Evolutionary conservation across 2,329 filamentous ascomycete genomes (phyloP), one percentile per base, ranked within the genome.

Genomic region (Ophiostoma ips): DNA sequence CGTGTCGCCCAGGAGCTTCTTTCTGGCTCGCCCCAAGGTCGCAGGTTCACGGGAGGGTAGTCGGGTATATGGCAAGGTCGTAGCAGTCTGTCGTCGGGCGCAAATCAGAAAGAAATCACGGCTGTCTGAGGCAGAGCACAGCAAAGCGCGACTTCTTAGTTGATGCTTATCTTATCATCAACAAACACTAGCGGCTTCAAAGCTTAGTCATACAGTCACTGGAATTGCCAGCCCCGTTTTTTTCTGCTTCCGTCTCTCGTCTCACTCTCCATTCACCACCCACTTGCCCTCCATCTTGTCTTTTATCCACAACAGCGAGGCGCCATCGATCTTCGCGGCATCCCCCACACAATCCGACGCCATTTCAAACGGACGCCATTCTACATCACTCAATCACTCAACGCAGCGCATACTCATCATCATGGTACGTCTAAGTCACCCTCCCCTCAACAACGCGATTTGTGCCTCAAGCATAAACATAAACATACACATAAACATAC

Each of bases 171-270:
- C 43, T 33, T 31, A 45, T 33, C 43, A 45, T 16, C 30, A 19
- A 18, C 41, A 45, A 21, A 21, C 34, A 19, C 9, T 45, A 28
- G 21, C 15, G 37, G 37, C 16, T 40, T 21, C 9, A 18, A 24
- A 3, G 15, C 10, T 51, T 51, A 51, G 44, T 51, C 49, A 51
- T 51, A 33, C 16, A 5, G 8, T 30, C 9, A 21, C 21, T 28
- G 38, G 28, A 41, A 41, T 44, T 18, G 13, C 31, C 33, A 46
- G 40, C 34, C 48, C 43, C 36, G 15, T n/a, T 50, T 50, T 49
- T 36, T 31, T n/a, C 38, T 31, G 19, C 28, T 10, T 36, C 18
- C 30, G 13, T 41, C 30, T 50, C 41, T 8, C 16, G 5, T 36
- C 19, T 15, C 19, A n/a, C n/a, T n/a, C n/a, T n/a, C n/a, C n/a